These are phyloP conservation scores for Collybia sordida DNA, from an alignment of 768 basidiomycete species.

Conservation along the genomic window DNA sequence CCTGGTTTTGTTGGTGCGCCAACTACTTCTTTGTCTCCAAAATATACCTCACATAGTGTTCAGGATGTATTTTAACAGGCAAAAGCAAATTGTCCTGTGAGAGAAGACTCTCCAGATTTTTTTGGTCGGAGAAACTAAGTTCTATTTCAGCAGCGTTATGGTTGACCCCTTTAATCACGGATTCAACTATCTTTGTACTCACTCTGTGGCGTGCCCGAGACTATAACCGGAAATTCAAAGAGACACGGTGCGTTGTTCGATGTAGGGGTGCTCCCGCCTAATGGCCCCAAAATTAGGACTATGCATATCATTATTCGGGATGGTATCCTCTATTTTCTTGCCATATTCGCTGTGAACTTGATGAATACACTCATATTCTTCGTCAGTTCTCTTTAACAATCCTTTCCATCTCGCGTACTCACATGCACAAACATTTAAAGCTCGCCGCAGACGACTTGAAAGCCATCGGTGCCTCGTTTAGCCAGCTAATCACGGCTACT, in stretches of 20 bases:
- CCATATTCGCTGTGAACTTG: constrained; percentile 24
- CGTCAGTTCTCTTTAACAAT: no score
- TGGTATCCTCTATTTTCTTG: constrained; percentile 24
- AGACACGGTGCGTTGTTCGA: constrained; percentile 11
- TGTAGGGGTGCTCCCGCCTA: no score
- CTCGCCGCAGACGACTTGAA: no score
- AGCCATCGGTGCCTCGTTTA: constrained; percentile 31
- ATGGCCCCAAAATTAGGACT: constrained; percentile 7
- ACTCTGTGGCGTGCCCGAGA: constrained; percentile 10
- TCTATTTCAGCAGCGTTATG: constrained; percentile 17
- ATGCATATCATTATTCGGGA: constrained; percentile 23
- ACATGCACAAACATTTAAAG: no score
- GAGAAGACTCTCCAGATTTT: not conserved
- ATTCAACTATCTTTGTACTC: constrained; percentile 10
- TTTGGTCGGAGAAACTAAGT: not conserved
- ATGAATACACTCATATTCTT: constrained; percentile 25
- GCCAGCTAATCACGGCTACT: constrained; percentile 24
- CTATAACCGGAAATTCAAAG: constrained; percentile 4
- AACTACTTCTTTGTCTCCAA: not conserved
- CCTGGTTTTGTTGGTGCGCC: constrained; percentile 20
- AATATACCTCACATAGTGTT: not conserved
- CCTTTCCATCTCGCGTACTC: no score
- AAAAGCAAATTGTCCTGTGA: constrained; percentile 19
- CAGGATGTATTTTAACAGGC: constrained; percentile 27
- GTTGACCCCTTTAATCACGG: constrained; percentile 22